phyloP scores from a whole-genome alignment of 2,329 filamentous ascomycete species.

The Thermothelomyces thermophilus region DNA sequence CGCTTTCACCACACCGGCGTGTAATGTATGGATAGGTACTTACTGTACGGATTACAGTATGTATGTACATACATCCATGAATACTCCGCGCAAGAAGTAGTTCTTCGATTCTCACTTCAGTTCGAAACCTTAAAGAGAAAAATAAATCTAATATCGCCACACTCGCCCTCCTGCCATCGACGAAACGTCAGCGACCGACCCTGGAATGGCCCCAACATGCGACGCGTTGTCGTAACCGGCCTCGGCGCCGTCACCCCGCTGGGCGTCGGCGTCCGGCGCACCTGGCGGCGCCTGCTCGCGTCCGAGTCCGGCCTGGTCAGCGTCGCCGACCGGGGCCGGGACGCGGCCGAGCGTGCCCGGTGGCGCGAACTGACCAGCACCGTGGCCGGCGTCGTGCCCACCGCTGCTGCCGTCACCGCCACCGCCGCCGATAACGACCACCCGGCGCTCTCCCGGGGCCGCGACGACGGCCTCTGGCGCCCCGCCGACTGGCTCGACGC shows the following conservation, averaged over 20 bases:
- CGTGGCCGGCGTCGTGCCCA: constrained; percentile 76
- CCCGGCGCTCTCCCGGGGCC: constrained; percentile 12
- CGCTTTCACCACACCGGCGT: too few relatives aligned
- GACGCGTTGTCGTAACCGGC: constrained; percentile 77
- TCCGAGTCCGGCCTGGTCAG: constrained; percentile 76
- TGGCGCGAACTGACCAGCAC: constrained; percentile 76
- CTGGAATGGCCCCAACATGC: constrained; percentile 38
- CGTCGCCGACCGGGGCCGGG: constrained; percentile 51
- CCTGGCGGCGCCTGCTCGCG: constrained; percentile 75
- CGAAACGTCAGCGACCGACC: too few relatives aligned
- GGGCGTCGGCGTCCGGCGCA: constrained; percentile 67
- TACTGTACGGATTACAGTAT: too few relatives aligned
- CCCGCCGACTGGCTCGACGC: constrained; percentile 47
- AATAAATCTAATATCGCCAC: too few relatives aligned
- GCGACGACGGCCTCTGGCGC: constrained; percentile 36
- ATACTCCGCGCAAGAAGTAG: too few relatives aligned
- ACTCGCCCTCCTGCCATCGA: too few relatives aligned
- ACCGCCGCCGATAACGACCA: constrained; percentile 34
- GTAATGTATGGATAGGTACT: too few relatives aligned
- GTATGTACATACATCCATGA: too few relatives aligned
- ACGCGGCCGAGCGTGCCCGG: constrained; percentile 32
- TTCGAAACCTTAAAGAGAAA: too few relatives aligned
- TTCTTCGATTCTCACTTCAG: too few relatives aligned
- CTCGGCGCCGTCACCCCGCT: constrained; percentile 77
- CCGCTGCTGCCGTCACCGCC: constrained; percentile 45